Conservation (phyloP, 345 rosid genomes). For the Odontarrhena argentea region DNA sequence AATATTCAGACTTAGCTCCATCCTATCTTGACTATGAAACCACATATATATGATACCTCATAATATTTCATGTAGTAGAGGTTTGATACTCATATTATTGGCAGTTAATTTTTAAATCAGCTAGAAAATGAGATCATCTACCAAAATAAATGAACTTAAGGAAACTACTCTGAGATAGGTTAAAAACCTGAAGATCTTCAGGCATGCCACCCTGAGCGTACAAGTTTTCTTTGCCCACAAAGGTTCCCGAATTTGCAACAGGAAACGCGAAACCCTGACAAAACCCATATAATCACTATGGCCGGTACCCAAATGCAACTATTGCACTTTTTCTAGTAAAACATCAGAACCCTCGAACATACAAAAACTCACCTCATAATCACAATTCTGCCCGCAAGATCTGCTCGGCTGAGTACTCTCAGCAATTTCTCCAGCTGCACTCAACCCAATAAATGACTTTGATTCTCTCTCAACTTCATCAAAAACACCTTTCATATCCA, state of each 20-base stretch:
- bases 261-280: slow-evolving; percentile 53
- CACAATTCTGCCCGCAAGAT: slow-evolving; percentile 49
- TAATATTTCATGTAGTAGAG: slow-evolving; percentile 6
- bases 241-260: slow-evolving; percentile 44
- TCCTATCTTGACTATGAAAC: slow-evolving; percentile 27
- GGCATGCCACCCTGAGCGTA: slow-evolving; percentile 48
- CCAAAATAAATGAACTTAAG: slow-evolving; percentile 1
- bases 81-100: slow-evolving; percentile 29
- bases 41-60: slow-evolving; percentile 11
- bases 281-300: slow-evolving; percentile 49
- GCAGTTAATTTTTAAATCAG: background rate
- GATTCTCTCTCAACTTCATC: slow-evolving; percentile 50
- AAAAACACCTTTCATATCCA: slow-evolving; percentile 35
- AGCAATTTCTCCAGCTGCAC: slow-evolving; percentile 43
- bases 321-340: slow-evolving; percentile 40
- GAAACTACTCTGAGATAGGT: slow-evolving; percentile 33
- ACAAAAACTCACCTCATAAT: slow-evolving; percentile 52
- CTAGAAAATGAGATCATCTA: background rate
- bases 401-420: slow-evolving; percentile 42
- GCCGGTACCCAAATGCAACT: slow-evolving; percentile 35
- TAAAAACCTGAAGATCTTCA: slow-evolving; percentile 61
- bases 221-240: slow-evolving; percentile 47
- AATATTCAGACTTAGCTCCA: slow-evolving; percentile 28
- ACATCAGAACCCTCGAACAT: slow-evolving; percentile 43
- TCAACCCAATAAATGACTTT: slow-evolving; percentile 45